Evolutionary conservation across 2,329 filamentous ascomycete genomes (phyloP).

Genomic region (Sclerotinia trifoliorum): DNA sequence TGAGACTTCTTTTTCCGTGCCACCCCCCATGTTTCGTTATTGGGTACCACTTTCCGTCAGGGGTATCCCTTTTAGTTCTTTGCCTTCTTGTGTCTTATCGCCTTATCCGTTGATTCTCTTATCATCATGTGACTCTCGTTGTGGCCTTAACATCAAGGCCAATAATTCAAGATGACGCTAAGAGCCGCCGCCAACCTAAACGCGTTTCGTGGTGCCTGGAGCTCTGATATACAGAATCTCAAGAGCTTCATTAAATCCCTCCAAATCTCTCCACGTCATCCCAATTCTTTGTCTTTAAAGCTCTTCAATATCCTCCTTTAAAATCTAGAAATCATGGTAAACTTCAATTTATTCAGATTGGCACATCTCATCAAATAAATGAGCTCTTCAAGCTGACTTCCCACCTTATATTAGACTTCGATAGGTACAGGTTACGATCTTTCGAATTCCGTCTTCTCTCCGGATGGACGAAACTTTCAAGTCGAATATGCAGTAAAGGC

Average conservation of each 20-base stretch:
- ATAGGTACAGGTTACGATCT: constrained; percentile 99
- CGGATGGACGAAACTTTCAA: constrained; percentile 98
- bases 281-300: constrained; percentile 23
- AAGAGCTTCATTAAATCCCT: constrained; percentile 31
- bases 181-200: constrained; percentile 28
- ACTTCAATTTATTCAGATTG: constrained; percentile 26
- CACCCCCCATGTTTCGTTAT: not conserved
- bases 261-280: constrained; percentile 23
- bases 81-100: not conserved
- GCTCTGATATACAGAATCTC: constrained; percentile 30
- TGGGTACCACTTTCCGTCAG: constrained; percentile 7
- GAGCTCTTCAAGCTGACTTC: constrained; percentile 30
- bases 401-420: constrained; percentile 68
- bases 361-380: not conserved
- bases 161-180: constrained; percentile 6
- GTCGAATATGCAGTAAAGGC: constrained; percentile 99
- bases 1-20: not conserved
- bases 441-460: constrained; percentile 98
- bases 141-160: not conserved
- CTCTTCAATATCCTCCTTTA: constrained; percentile 19
- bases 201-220: constrained; percentile 39
- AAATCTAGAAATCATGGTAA: constrained; percentile 38
- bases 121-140: constrained; percentile 1
- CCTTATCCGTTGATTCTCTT: not conserved
- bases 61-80: not conserved